Percentiles rank a stretch among this genome's conserved stretches.
Conservation (phyloP, 129 eudicot genomes). For the Pulicaria dysenterica region DNA sequence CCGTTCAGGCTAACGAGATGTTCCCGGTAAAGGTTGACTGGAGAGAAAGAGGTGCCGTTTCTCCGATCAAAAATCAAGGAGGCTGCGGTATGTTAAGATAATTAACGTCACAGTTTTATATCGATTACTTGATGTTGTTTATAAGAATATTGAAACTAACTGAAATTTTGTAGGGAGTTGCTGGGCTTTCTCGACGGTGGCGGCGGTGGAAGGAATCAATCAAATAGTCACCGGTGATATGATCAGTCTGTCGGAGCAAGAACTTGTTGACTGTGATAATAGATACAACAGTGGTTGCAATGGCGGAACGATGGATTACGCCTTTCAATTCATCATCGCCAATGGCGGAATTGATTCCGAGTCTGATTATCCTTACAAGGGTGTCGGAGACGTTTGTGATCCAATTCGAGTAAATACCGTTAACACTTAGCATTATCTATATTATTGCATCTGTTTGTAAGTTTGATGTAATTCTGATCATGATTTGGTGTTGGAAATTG, state of each 20-base stretch:
- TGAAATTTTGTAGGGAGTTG: constrained; percentile 65
- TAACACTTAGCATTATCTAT: not conserved
- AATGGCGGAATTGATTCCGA: constrained; percentile 91
- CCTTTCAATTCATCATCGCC: constrained; percentile 70
- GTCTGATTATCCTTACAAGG: constrained; percentile 76
- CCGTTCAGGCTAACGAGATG: constrained; percentile 38
- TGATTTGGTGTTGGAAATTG: not conserved
- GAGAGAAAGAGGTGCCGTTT: constrained; percentile 80
- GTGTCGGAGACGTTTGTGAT: constrained; percentile 58
- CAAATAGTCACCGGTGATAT: constrained; percentile 70
- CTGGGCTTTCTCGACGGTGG: constrained; percentile 98
- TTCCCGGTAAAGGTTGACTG: constrained; percentile 80
- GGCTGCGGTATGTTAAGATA: constrained; percentile 52
- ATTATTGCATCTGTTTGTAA: not conserved
- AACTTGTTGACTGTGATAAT: constrained; percentile 82
- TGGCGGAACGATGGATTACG: constrained; percentile 95
- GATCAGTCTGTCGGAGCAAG: constrained; percentile 78
- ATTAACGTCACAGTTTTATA: too few species aligned
- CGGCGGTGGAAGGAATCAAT: constrained; percentile 88
- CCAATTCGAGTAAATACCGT: constrained; percentile 51
- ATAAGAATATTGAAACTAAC: not conserved
- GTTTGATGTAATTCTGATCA: not conserved
- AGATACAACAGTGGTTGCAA: constrained; percentile 62
- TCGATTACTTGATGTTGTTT: not conserved
- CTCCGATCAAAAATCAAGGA: constrained; percentile 81